Evolutionary conservation across 306 rosid genomes (phyloP).

Genomic region (Sicyos edulis): DNA sequence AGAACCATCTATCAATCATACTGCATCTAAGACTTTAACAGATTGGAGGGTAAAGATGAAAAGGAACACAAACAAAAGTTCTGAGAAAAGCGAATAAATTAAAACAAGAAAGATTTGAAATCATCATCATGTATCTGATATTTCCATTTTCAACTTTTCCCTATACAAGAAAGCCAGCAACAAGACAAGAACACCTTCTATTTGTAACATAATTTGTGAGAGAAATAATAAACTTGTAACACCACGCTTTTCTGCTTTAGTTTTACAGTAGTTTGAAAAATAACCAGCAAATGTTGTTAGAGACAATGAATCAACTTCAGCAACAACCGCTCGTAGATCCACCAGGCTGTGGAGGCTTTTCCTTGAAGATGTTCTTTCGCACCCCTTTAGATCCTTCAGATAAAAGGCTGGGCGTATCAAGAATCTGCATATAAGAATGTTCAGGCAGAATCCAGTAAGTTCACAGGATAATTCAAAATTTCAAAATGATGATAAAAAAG

Average conservation of each 20-base stretch:
- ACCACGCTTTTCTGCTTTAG: not conserved
- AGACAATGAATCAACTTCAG: conserved; percentile 38
- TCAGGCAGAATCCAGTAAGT: not conserved
- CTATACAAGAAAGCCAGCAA: conserved; percentile 21
- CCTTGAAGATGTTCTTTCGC: conserved; percentile 76
- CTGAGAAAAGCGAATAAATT: not conserved
- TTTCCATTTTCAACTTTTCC: conserved; percentile 12
- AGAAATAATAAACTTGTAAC: not conserved
- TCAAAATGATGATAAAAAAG: not conserved
- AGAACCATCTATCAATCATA: not conserved
- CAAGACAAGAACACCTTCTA: conserved; percentile 5
- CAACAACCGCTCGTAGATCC: conserved; percentile 73
- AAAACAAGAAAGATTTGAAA: not conserved
- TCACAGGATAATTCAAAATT: not conserved
- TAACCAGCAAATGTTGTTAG: conserved; percentile 13
- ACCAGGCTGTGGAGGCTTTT: conserved; percentile 47
- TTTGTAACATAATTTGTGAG: not conserved
- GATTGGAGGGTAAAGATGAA: not conserved
- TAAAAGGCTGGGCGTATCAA: conserved; percentile 89
- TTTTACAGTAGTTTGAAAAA: conserved; percentile 7
- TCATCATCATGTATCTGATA: not conserved
- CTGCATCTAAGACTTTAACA: not conserved
- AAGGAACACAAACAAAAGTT: not conserved
- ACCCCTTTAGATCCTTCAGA: conserved; percentile 81
- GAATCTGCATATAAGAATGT: conserved; percentile 45